phyloP scores from a whole-genome alignment of 306 rosid species.

The Quillaja saponaria region DNA sequence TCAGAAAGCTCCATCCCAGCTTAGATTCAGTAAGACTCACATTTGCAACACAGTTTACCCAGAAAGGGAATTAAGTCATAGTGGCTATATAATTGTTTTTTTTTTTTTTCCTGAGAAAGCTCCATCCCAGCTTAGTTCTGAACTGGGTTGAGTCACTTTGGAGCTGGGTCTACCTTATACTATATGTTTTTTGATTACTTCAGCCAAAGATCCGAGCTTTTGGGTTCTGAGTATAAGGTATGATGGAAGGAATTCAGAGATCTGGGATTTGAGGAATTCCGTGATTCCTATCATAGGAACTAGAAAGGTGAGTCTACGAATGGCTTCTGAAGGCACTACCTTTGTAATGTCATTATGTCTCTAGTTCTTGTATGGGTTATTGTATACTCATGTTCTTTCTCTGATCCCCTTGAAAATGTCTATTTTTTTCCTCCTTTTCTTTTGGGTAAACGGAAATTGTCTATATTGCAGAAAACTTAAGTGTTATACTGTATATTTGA shows the following conservation, averaged over 20 bases:
- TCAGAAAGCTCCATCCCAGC: slow-evolving; percentile 66
- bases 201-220: slow-evolving; percentile 52
- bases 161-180: slow-evolving; percentile 8
- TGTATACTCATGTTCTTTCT: no score
- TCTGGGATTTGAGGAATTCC: slow-evolving; percentile 56
- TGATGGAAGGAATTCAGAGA: slow-evolving; percentile 52
- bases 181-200: slow-evolving; percentile 16
- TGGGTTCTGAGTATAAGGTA: slow-evolving; percentile 19
- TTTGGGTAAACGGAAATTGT: no score
- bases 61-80: slow-evolving; percentile 8
- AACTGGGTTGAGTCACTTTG: slow-evolving; percentile 28
- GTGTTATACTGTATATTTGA: no score
- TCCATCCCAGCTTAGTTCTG: slow-evolving; percentile 30
- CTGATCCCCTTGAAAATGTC: no score
- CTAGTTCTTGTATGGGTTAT: no score
- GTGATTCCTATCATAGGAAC: slow-evolving; percentile 25
- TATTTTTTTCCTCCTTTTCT: neutral
- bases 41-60: slow-evolving; percentile 38
- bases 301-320: slow-evolving; percentile 31
- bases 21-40: slow-evolving; percentile 64
- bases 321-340: neutral
- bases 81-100: slow-evolving; percentile 35
- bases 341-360: no score
- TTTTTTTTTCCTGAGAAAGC: no score
- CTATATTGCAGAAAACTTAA: no score